Conservation (phyloP, 2,329 filamentous ascomycete species). For the Coniochaeta pulveracea region DNA sequence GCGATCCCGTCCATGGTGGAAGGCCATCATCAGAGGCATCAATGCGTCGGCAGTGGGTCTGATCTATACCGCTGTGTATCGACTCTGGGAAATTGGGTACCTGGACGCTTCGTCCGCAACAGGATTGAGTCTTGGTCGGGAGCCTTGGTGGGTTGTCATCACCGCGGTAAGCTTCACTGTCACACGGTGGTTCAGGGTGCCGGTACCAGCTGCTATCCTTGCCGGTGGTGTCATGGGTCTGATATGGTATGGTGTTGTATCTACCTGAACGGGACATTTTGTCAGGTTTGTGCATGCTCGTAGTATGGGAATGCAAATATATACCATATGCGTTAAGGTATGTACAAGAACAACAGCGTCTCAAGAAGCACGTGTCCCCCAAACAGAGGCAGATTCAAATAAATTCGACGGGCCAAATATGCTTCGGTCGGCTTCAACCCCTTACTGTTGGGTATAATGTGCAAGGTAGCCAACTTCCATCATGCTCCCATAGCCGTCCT, state of each 20-base stretch:
- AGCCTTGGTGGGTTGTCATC: conserved; percentile 55
- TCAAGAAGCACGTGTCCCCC: no score
- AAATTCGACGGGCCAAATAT: no score
- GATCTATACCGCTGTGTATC: conserved; percentile 53
- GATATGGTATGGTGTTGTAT: conserved; percentile 33
- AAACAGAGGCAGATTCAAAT: no score
- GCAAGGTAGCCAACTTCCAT: conserved; percentile 19
- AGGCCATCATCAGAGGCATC: conserved; percentile 37
- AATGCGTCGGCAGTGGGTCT: conserved; percentile 51
- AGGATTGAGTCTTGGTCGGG: conserved; percentile 41
- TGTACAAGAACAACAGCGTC: no score
- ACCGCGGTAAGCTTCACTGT: conserved; percentile 34
- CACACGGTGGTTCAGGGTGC: conserved; percentile 33
- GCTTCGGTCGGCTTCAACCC: no score
- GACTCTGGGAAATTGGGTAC: conserved; percentile 51
- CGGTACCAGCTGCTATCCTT: conserved; percentile 29
- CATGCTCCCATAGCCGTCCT: conserved; percentile 17
- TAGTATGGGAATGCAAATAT: no score
- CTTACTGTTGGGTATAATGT: no score
- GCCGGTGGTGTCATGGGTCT: conserved; percentile 33
- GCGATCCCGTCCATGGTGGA: conserved; percentile 32
- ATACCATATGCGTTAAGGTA: no score
- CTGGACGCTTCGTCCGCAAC: conserved; percentile 33
- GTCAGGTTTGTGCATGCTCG: no score
- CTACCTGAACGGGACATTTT: no score